phyloP scores from a whole-genome alignment of 768 basidiomycete species.

The Russula foetens region DNA sequence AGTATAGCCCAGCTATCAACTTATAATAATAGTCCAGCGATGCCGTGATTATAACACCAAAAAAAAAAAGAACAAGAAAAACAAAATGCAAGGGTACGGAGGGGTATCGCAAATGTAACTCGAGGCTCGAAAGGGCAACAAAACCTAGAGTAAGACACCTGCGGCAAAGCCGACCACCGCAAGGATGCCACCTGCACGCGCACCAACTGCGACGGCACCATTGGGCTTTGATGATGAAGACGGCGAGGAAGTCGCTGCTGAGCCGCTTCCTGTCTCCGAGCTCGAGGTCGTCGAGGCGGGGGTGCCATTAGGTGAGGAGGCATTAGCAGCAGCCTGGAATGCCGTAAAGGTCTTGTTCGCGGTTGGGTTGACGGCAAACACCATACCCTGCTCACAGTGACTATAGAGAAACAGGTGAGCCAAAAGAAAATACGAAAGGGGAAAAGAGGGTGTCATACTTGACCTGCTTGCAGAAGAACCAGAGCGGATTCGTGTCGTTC shows the following conservation, averaged over 20 bases:
- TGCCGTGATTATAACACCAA: neutral
- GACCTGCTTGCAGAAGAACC: constrained; percentile 28
- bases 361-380: constrained; percentile 27
- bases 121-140: neutral
- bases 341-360: constrained; percentile 22
- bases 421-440: neutral
- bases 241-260: neutral
- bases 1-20: constrained; percentile 19
- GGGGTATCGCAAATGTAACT: neutral
- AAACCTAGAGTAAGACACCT: constrained; percentile 14
- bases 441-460: constrained; percentile 21
- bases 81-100: neutral
- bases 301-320: neutral
- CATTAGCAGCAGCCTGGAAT: constrained; percentile 22
- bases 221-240: neutral
- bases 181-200: constrained; percentile 6
- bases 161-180: constrained; percentile 15
- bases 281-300: neutral
- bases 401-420: constrained; percentile 3
- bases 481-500: constrained; percentile 22
- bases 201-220: neutral
- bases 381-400: constrained; percentile 26
- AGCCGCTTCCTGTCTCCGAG: neutral
- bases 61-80: neutral
- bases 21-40: neutral